Conservation (phyloP, 202 grass and related monocot species). For the Schoenoplectus triqueter region DNA sequence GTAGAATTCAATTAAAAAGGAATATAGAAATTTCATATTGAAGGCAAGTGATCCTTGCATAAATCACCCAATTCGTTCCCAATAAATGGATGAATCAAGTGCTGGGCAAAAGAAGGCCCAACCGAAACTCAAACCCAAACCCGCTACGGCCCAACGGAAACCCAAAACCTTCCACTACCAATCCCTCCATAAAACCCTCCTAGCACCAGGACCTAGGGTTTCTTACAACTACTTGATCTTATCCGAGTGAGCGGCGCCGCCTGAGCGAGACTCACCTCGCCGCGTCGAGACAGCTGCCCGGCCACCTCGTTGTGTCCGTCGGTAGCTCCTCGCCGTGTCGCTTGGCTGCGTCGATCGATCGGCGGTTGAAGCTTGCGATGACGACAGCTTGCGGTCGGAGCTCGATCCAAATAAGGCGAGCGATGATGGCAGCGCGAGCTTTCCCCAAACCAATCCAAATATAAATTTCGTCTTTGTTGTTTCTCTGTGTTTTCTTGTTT, state of each 20-base stretch:
- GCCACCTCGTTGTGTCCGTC: background rate
- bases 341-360: background rate
- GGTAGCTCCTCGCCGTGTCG: background rate
- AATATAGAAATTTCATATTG: no score
- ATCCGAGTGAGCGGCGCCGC: constrained; percentile 25
- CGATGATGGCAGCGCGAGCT: constrained; percentile 26
- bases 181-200: background rate
- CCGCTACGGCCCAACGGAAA: no score
- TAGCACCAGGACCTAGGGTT: background rate
- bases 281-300: background rate
- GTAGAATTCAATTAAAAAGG: no score
- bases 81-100: no score
- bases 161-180: background rate
- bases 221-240: constrained; percentile 30
- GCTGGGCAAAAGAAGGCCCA: background rate
- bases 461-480: background rate
- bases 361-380: background rate
- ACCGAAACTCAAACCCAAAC: background rate
- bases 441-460: background rate
- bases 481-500: background rate
- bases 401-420: constrained; percentile 20
- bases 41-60: no score
- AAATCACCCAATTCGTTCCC: no score
- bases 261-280: background rate
- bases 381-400: constrained; percentile 12